Conservation (phyloP, 805 yeast genomes). For the Nakazawaea anatomiae region DNA sequence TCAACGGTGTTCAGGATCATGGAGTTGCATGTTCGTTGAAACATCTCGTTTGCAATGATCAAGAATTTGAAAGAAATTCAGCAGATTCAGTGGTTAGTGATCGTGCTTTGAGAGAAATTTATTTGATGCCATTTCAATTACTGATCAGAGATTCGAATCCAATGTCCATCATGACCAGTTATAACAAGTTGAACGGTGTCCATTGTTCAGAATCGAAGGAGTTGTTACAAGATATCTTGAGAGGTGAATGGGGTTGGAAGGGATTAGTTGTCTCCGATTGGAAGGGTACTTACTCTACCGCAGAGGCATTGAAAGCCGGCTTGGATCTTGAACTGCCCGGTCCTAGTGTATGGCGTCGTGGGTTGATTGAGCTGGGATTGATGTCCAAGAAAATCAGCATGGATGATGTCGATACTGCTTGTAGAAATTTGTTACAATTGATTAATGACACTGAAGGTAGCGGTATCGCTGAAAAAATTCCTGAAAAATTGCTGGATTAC, state of each 20-base stretch:
- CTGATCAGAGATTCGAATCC: slow-evolving; percentile 51
- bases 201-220: slow-evolving; percentile 44
- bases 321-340: slow-evolving; percentile 69
- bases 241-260: slow-evolving; percentile 51
- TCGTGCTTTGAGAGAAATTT: slow-evolving; percentile 60
- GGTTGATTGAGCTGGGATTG: slow-evolving; percentile 35
- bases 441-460: slow-evolving; percentile 35
- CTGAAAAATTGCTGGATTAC: slow-evolving; percentile 30
- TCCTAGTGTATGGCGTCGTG: slow-evolving; percentile 35
- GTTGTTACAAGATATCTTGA: slow-evolving; percentile 38
- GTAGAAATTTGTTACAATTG: slow-evolving; percentile 37
- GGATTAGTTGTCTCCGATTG: slow-evolving; percentile 61
- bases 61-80: slow-evolving; percentile 47
- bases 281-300: slow-evolving; percentile 49
- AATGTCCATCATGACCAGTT: slow-evolving; percentile 52
- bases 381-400: slow-evolving; percentile 30
- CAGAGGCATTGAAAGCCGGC: slow-evolving; percentile 45
- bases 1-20: slow-evolving; percentile 48
- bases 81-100: slow-evolving; percentile 46
- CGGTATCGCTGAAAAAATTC: slow-evolving; percentile 35
- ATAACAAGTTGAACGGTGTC: slow-evolving; percentile 56
- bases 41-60: slow-evolving; percentile 60
- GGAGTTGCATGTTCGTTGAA: slow-evolving; percentile 52
- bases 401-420: slow-evolving; percentile 41
- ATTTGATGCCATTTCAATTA: slow-evolving; percentile 57